A percentile compares a stretch with the other conserved stretches of the same genome.
These are phyloP conservation scores for Cutaneotrichosporon arboriforme DNA, from an alignment of 1,284 basidiomycete species.

Conservation along the genomic window DNA sequence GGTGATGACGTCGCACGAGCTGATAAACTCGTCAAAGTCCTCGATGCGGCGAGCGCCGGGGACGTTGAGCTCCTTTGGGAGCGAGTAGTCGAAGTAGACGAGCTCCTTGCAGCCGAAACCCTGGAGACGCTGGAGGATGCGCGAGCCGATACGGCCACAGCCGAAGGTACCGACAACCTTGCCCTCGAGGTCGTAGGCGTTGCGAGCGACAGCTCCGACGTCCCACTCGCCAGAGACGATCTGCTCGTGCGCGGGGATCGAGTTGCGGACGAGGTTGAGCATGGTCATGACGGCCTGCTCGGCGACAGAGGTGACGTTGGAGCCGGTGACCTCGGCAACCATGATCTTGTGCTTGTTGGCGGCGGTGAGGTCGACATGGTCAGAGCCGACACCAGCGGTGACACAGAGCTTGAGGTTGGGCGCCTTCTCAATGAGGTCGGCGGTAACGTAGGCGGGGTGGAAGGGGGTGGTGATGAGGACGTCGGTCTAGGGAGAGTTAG, in stretches of 20 bases:
- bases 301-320: conserved; percentile 85
- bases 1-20: conserved; percentile 51
- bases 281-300: conserved; percentile 69
- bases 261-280: conserved; percentile 77
- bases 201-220: conserved; percentile 72
- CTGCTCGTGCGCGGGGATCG: conserved; percentile 60
- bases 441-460: conserved; percentile 81
- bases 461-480: conserved; percentile 75
- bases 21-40: conserved; percentile 78
- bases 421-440: conserved; percentile 69
- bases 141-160: conserved; percentile 79
- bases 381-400: conserved; percentile 91
- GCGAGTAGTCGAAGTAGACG: conserved; percentile 87
- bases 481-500: conserved; percentile 29
- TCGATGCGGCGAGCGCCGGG: conserved; percentile 72
- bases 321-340: conserved; percentile 76
- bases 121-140: conserved; percentile 77
- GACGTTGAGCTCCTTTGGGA: conserved; percentile 64
- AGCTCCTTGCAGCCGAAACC: conserved; percentile 90
- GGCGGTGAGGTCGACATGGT: conserved; percentile 81
- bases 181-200: conserved; percentile 80
- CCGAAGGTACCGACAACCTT: conserved; percentile 89
- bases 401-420: conserved; percentile 88
- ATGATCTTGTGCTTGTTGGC: conserved; percentile 77
- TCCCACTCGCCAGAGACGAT: conserved; percentile 78